Evolutionary conservation across 2,329 filamentous ascomycete genomes (phyloP), one percentile per base, ranked within the genome.

Genomic region (Alternaria viburni): DNA sequence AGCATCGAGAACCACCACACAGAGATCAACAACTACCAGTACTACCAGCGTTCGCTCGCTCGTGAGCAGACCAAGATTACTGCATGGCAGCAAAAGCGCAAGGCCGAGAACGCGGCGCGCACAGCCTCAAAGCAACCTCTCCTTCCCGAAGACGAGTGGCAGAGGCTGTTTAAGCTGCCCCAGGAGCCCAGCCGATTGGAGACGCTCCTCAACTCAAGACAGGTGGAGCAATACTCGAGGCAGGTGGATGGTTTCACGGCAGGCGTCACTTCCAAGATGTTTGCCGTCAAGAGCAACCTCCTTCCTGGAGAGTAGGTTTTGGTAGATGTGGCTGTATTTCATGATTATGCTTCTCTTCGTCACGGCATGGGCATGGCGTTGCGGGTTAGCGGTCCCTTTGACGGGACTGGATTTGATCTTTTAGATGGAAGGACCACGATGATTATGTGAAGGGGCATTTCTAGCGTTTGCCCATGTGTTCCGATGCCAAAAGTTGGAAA

Each of bases 11-110:
- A 91, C 59, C 96, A 99, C 86, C 96, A 98, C 85, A 97, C 94
- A 64, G 96, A 99, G 83, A 91, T 97, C 80, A 98, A 98, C 89
- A 99, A 99, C 88, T 96, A 96, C 85, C 94, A 97, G 82, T 93
- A 91, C 87, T 97, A 97, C 86, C 93, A 97, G 84, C 89, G 96
- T 76, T 93, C 96, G 78, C 87, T 98, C 61, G 91, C 90, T 57
- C 92, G 96, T 74, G 96, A 99, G 85, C 96, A 99, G 85, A 85
- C 91, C 76, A 99, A 98, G 88, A 97, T 99, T 75, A 90, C 92
- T 59, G 91, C 93, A 70, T 99, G 96, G 96, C 95, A 98, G 84
- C 85, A 90, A 66, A 98, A 99, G 89, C 91, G 96, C 79, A 97
- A 97, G 86, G 90, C 93, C 15, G 96, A 99, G 87, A 99, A 99